Evolutionary conservation across 257 asterid genomes (phyloP), one percentile per base, ranked within the genome.

Genomic region (Solanum pennellii): DNA sequence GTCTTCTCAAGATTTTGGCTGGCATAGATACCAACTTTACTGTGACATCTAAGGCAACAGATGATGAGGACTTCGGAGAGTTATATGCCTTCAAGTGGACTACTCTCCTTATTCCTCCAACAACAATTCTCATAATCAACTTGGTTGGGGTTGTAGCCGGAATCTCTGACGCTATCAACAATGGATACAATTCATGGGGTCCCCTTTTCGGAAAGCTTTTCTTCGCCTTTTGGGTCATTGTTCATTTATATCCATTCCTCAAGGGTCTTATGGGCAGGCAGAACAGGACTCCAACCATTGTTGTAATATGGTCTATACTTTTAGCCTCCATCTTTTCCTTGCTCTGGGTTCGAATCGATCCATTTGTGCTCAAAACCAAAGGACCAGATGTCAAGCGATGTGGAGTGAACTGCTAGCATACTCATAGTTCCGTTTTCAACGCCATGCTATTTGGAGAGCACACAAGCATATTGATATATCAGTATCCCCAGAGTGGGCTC

Each of bases 21-120:
- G 99, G 99, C 21, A 95, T 96, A 52, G 98, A 95, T 88, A 96
- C 99, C 23, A 96, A 93, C 90, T 96, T 96, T 89, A 96, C 98
- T 0, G 99, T 96, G 74, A 96, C 99, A 9, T 96, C 99, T 5
- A 96, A 96, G 91, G 92, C 94, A 27, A 0, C 93, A 2, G 98
- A 95, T 62, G 98, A 96, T 71, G 99, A 95, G 85, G 97, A 96
- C 1, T 96, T 95, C n/a, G 94, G 94, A 16, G 99, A 96, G 88
- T 89, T 95, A 29, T 96, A 96, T 80, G 92, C 97, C 44, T 93
- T 96, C 93, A 96, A 96, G 88, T 96, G 99, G 99, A 96, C 99
- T 47, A 95, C 99, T 76, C 94, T 96, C 41, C 90, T 96, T 41
- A 96, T 96, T 89, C 99, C 99, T 29, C 99, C 99, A 39, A 96